Percentiles rank a stretch among this genome's conserved stretches.
Conservation (phyloP, 257 asterid species). For the Gentiana macrophylla region DNA sequence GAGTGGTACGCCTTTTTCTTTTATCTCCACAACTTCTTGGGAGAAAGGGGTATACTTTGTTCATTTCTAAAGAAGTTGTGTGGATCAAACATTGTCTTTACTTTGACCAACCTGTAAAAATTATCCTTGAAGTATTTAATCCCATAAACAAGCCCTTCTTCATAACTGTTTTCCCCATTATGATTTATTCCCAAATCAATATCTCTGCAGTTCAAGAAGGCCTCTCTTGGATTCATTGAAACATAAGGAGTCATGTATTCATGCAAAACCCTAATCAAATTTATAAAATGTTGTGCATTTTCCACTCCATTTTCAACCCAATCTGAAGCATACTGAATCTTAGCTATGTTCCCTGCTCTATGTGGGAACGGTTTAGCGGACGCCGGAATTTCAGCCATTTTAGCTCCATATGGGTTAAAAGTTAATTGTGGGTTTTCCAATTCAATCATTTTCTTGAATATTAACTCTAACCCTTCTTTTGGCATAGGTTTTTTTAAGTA, state of each 20-base stretch:
- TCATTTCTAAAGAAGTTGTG: constrained; percentile 11
- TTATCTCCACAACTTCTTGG: no score
- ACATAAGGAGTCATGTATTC: constrained; percentile 17
- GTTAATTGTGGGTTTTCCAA: constrained; percentile 22
- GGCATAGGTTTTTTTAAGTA: constrained; percentile 3
- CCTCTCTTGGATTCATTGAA: constrained; percentile 15
- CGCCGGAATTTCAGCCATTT: constrained; percentile 15
- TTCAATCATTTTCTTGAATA: constrained; percentile 6
- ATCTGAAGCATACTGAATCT: constrained; percentile 14
- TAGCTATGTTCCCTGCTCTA: constrained; percentile 22
- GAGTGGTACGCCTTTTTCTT: no score
- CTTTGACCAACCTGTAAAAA: constrained; percentile 8
- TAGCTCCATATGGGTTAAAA: constrained; percentile 26
- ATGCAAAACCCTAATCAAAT: constrained; percentile 3
- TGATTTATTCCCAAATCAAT: constrained; percentile 15
- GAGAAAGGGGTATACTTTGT: constrained; percentile 11
- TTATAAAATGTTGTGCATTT: constrained; percentile 6
- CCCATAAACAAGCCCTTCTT: constrained; percentile 5
- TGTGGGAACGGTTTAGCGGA: constrained; percentile 21
- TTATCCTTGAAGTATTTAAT: constrained; percentile 11
- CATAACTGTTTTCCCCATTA: constrained; percentile 6
- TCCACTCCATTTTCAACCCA: constrained; percentile 11
- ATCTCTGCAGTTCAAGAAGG: constrained; percentile 20
- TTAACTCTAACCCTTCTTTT: constrained; percentile 5
- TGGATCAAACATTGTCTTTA: constrained; percentile 13